Base-by-base conservation (phyloP, 1,284 basidiomycete genomes). In the Microbotryum scabiosae region DNA sequence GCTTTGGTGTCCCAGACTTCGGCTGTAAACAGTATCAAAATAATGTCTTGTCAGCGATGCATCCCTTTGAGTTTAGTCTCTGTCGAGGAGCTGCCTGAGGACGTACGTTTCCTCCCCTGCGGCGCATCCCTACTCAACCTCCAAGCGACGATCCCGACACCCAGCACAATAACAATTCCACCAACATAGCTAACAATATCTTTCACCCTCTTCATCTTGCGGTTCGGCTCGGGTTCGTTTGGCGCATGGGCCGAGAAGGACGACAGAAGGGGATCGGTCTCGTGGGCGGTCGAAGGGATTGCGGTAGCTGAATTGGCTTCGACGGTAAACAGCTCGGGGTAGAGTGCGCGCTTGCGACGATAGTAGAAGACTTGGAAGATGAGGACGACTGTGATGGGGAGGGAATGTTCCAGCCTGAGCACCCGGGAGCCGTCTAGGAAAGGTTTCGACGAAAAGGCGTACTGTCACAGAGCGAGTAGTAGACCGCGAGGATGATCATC, bases 1-100 rank as follows among this genome's bases (percentile, higher is more conserved):
- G 70, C 71, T 18, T 57, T 55, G 16, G 68, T 70, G n/a, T 71
- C 65, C 71, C 71, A 72, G 3, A 62, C 64, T 48, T 72, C 71
- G 32, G 36, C 43, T n/a, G 25, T 43, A 30, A 60, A 21, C 9
- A 14, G 12, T 36, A 36, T 4, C 4, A 36, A 18, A 12, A 12
- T 41, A 10, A 36, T 10, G 16, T 5, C 16, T 6, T 12, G 16
- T 41, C 36, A 41, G 36, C 2, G 5, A 41, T 41, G 12, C 36
- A 41, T 6, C 36, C 36, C 1, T 5, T 3, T 41, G 36, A 41
- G 36, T 16, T 16, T 10, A 41, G 30, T 30, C 30, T 41, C 36
- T 41, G 14, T 16, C 36, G 10, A 12, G 14, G 9, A 41, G 16
- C 12, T 12, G 36, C 36, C 12, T 4, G 36, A 41, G 16, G 16